Evolutionary conservation across 2,329 filamentous ascomycete species (phyloP).

Genomic region (Cryphonectria carpinicola): DNA sequence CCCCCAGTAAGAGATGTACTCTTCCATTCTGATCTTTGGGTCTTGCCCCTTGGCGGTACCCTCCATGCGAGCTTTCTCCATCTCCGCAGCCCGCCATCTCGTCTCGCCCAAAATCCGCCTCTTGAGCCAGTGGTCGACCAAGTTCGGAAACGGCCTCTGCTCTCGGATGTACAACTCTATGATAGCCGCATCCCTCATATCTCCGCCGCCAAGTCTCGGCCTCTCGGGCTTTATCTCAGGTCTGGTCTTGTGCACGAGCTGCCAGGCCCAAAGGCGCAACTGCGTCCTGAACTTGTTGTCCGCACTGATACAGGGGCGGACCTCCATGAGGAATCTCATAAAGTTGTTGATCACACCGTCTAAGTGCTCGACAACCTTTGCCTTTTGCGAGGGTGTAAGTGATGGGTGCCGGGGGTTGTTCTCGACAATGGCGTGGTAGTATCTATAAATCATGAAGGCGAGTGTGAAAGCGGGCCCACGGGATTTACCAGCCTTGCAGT

Average conservation of each 20-base stretch:
- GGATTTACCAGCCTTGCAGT: conserved; percentile 12
- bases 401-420: background rate
- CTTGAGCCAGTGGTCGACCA: conserved; percentile 7
- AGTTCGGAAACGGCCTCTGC: conserved; percentile 5
- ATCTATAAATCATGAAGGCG: conserved; percentile 10
- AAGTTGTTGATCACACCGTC: background rate
- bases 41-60: background rate
- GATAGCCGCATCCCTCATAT: conserved; percentile 12
- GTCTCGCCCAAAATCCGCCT: background rate
- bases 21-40: background rate
- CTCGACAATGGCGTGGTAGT: conserved; percentile 7
- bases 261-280: conserved; percentile 7
- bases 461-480: conserved; percentile 4
- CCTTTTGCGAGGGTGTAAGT: background rate
- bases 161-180: conserved; percentile 7
- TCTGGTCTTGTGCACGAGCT: conserved; percentile 2
- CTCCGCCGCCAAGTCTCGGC: background rate
- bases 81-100: conserved; percentile 9
- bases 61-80: background rate
- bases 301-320: background rate
- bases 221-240: background rate
- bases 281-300: conserved; percentile 11
- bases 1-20: background rate
- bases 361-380: background rate
- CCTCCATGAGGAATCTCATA: background rate